These are phyloP conservation scores for Candida albicans DNA, from an alignment of 1,139 yeast genomes.

Conservation along the genomic window DNA sequence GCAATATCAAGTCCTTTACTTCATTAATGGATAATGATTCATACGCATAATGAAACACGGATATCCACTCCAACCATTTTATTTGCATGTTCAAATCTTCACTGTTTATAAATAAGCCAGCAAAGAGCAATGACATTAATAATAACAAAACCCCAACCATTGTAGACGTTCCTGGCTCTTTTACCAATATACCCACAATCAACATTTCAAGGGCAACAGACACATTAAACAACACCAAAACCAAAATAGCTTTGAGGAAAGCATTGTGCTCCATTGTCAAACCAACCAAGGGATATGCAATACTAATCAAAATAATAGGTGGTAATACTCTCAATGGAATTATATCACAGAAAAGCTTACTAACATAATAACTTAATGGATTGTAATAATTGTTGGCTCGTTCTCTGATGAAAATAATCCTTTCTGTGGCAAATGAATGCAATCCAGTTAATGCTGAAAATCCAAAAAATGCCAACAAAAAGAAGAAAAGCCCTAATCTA, in stretches of 20 bases:
- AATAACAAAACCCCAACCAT: constrained; percentile 82
- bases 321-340: constrained; percentile 88
- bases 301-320: constrained; percentile 77
- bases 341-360: constrained; percentile 87
- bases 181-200: constrained; percentile 79
- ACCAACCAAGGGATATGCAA: constrained; percentile 91
- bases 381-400: constrained; percentile 91
- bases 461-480: constrained; percentile 86
- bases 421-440: constrained; percentile 82
- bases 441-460: constrained; percentile 90
- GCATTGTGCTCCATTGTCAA: constrained; percentile 75
- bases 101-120: constrained; percentile 88
- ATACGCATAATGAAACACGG: constrained; percentile 93
- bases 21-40: constrained; percentile 92
- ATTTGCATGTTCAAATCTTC: constrained; percentile 71
- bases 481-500: constrained; percentile 88
- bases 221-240: constrained; percentile 78
- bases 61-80: constrained; percentile 77
- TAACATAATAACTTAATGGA: constrained; percentile 78
- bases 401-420: constrained; percentile 87
- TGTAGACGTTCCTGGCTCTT: constrained; percentile 93
- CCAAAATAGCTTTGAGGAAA: constrained; percentile 68
- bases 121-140: constrained; percentile 82
- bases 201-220: constrained; percentile 84
- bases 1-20: constrained; percentile 81